A percentile compares a stretch with the other conserved stretches of the same genome.
phyloP scores from a whole-genome alignment of 2,329 filamentous ascomycete species.

The Plectosphaerella sp. region DNA sequence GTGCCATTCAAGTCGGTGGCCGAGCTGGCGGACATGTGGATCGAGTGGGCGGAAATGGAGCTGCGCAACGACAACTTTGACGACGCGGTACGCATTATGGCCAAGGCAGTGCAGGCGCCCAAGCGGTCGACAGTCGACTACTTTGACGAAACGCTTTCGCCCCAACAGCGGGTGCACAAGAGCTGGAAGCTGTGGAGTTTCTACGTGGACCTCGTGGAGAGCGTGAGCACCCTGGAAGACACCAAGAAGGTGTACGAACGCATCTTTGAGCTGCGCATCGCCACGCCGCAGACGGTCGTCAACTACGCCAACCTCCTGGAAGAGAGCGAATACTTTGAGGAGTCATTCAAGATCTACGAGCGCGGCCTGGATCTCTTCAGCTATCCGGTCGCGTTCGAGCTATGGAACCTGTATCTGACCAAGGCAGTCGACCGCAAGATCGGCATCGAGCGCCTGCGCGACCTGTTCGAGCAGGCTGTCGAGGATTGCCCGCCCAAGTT shows the following conservation, averaged over 20 bases:
- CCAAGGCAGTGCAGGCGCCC: constrained; percentile 93
- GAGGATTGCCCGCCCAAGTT: constrained; percentile 94
- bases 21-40: constrained; percentile 97
- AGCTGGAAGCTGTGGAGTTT: constrained; percentile 99
- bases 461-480: constrained; percentile 95
- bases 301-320: constrained; percentile 96
- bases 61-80: constrained; percentile 94
- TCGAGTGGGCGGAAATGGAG: constrained; percentile 98
- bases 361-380: constrained; percentile 96
- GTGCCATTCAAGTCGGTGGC: constrained; percentile 97
- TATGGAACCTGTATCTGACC: constrained; percentile 97
- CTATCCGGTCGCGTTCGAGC: constrained; percentile 95
- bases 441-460: constrained; percentile 86
- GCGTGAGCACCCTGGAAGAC: constrained; percentile 84
- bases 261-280: constrained; percentile 96
- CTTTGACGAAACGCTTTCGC: constrained; percentile 89
- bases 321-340: constrained; percentile 92
- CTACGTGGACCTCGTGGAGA: constrained; percentile 96
- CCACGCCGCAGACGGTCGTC: constrained; percentile 95
- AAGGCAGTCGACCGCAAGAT: constrained; percentile 97
- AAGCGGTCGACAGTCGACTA: constrained; percentile 99
- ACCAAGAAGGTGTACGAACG: constrained; percentile 93
- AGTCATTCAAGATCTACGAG: constrained; percentile 97
- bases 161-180: constrained; percentile 96
- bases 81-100: constrained; percentile 91